Evolutionary conservation across 108 stramenopile genomes (phyloP), one percentile per base, ranked within the genome.

Genomic region (Cyclotella atomus): DNA sequence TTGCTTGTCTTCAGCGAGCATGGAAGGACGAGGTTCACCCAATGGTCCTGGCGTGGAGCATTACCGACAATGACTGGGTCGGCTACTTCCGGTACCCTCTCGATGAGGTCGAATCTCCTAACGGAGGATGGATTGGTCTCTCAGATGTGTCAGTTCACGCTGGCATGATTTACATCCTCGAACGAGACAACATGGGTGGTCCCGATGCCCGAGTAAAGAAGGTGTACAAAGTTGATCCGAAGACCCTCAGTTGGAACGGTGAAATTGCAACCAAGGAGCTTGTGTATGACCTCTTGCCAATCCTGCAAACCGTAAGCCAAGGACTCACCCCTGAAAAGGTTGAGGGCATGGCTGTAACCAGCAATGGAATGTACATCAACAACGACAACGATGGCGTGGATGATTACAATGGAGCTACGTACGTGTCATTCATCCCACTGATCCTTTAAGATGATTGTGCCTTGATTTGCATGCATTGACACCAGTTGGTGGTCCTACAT

Each of bases 311-410:
- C 46, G 32, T 36, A 3, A 56, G 44, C 3, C 71, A 60, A n/a
- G 88, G 78, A 10, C 30, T 44, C 34, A 59, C 75, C 0, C 36
- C 72, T 10, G 91, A 89, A 61, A 89, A 92, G 57, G n/a, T 88
- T 50, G 91, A 93, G 49, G 89, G 89, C 14, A 49, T 90, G 43
- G 76, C 89, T 28, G 68, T 82, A 2, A 73, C 75, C n/a, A 29
- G 28, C 2, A 28, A 75, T 33, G 88, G 88, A 21, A 46, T 88
- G 17, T 93, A 76, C 73, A 60, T 93, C 68, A 77, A 70, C 71
- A 88, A 73, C 23, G 89, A 93, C 68, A 93, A 93, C 41, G 91
- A 93, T 68, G 91, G 91, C 12, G 79, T 88, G 30, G 86, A 89
- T 55, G 88, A 88, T 41, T 79, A 78, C 65, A 82, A 65, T 60